Conservation (phyloP, 352 stramenopile genomes). For the Pythium scleroteichum region DNA sequence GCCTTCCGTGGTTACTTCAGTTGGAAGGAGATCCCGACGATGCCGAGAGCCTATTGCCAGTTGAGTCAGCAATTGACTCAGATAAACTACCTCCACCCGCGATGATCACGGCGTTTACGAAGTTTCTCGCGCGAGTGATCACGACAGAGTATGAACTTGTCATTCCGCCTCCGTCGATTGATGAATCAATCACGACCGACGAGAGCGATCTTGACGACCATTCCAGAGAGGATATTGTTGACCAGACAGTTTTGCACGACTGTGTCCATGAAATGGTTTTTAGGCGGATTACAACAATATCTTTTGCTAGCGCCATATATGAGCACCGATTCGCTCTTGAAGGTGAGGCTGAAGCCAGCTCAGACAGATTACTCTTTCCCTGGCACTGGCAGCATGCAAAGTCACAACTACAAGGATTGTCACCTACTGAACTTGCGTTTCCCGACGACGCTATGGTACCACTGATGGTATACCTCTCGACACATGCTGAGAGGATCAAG, state of each 20-base stretch:
- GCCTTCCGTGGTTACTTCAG: conserved; percentile 1
- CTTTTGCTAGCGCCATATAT: conserved; percentile 19
- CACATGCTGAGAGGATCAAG: conserved; percentile 2
- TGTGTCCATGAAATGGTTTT: conserved; percentile 31
- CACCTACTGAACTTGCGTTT: conserved; percentile 25
- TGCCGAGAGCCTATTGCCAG: background rate
- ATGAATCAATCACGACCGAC: background rate
- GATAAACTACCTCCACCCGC: conserved; percentile 19
- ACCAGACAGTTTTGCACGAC: conserved; percentile 20
- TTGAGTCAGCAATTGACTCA: conserved; percentile 12
- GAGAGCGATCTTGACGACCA: conserved; percentile 10
- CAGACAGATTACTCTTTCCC: conserved; percentile 16
- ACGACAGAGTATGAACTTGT: conserved; percentile 27
- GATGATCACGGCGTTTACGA: conserved; percentile 25
- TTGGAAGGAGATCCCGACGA: background rate
- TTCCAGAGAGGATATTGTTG: conserved; percentile 10
- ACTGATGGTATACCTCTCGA: conserved; percentile 7
- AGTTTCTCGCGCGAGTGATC: conserved; percentile 26
- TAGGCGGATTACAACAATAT: conserved; percentile 9
- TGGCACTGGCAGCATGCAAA: conserved; percentile 37
- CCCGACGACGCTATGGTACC: conserved; percentile 15
- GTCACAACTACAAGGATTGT: conserved; percentile 20
- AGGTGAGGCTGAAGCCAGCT: conserved; percentile 2
- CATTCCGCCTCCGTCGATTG: background rate
- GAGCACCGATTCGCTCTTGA: conserved; percentile 11